Evolutionary conservation across 1,284 basidiomycete species (phyloP), one percentile per base, ranked within the genome.

Genomic region (Pseudozyma hubeiensis): DNA sequence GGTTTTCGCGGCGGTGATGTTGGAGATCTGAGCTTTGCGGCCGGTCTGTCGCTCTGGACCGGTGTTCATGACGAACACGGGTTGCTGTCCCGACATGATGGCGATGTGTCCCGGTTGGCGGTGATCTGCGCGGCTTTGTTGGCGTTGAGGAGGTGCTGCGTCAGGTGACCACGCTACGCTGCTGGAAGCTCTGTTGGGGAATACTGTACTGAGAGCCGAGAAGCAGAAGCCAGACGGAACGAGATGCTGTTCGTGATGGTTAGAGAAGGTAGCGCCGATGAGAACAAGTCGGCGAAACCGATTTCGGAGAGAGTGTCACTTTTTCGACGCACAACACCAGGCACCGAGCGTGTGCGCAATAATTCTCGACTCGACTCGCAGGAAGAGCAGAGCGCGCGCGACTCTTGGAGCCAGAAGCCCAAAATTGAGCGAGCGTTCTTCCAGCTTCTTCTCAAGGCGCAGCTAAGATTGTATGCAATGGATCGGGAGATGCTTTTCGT

Each of bases 1-100:
- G 16, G 94, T 97, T 93, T 99, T 99, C 47, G 94, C 95, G 16
- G 96, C 94, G 3, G 92, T 94, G 86, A 98, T 98, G 85, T 99
- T 98, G 61, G 93, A 94, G 62, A 93, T 91, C 87, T 97, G 94
- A 4, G 96, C 95, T 87, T 97, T 97, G 80, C 95, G 89, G 57
- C 95, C 95, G 50, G 91, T 91, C 85, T 95, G 93, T 84, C 94
- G 89, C 87, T 97, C 93, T 41, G 94, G 94, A 77, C 91, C 93
- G 64, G 94, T 90, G 88, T 97, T 72, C 54, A 81, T 80, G 40
- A 84, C 81, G 65, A 84, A 84, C 46, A 84, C 81, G 19, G 78
- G 81, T 63, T 83, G 82, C 56, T 83, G 81, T 47, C 75, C 81
- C 19, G 82, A 76, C 81, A 82, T 82, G 56, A n/a, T 65, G 46